phyloP scores from a whole-genome alignment of 78 protist species.

The Protostelium mycophagum region DNA sequence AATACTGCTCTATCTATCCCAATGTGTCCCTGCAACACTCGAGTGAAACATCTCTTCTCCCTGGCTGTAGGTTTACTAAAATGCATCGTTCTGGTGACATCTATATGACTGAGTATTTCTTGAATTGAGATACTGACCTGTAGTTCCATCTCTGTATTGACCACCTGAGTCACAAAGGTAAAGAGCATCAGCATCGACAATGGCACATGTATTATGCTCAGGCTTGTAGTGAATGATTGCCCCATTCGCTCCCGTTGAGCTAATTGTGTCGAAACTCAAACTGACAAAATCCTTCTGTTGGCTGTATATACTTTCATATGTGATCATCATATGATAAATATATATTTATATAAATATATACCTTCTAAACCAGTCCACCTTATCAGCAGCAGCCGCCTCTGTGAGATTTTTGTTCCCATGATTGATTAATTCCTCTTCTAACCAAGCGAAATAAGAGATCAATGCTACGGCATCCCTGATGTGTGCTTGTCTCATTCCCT shows the following conservation, averaged over 20 bases:
- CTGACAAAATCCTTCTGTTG: conserved; percentile 48
- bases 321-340: neutral
- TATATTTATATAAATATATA: neutral
- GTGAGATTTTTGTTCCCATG: conserved; percentile 2
- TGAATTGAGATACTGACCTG: conserved; percentile 12
- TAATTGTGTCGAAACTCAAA: conserved; percentile 66
- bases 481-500: conserved; percentile 74
- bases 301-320: too few relatives aligned
- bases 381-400: conserved; percentile 42
- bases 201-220: conserved; percentile 11
- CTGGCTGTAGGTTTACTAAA: conserved; percentile 72
- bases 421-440: conserved; percentile 36
- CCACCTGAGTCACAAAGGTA: conserved; percentile 86
- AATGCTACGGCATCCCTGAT: conserved; percentile 79
- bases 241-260: conserved; percentile 73
- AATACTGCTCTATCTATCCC: conserved; percentile 59
- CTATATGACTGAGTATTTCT: conserved; percentile 15
- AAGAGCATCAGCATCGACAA: conserved; percentile 18
- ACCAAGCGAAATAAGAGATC: conserved; percentile 67
- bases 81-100: conserved; percentile 91
- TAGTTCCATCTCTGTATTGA: conserved; percentile 92
- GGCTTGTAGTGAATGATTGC: conserved; percentile 92
- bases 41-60: conserved; percentile 71
- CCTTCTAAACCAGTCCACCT: conserved; percentile 31
- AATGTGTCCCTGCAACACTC: conserved; percentile 86